phyloP scores from a whole-genome alignment of 2,329 filamentous ascomycete species.

The Nannizzia gypsea region DNA sequence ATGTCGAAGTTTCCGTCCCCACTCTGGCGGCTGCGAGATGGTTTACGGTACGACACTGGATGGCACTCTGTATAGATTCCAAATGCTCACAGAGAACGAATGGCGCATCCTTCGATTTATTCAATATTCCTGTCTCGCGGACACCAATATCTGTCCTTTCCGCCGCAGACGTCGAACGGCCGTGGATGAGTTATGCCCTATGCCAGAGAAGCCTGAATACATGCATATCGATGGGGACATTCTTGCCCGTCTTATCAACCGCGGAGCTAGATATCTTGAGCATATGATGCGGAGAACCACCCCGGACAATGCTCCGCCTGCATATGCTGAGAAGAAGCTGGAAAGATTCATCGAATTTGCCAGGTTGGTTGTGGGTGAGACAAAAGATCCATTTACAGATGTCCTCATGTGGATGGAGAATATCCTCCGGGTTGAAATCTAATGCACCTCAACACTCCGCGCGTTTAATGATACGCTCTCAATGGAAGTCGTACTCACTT shows the following conservation, averaged over 20 bases:
- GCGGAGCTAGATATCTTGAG: conserved; percentile 24
- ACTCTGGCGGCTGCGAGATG: conserved; percentile 15
- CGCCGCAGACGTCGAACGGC: conserved; percentile 22
- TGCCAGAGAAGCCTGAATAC: conserved; percentile 31
- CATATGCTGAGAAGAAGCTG: conserved; percentile 19
- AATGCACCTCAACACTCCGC: conserved; percentile 27
- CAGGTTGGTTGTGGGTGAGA: conserved; percentile 35
- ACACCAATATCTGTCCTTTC: conserved; percentile 41
- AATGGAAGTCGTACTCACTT: background rate
- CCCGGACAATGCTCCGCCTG: background rate
- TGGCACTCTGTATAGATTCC: conserved; percentile 59
- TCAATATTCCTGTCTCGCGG: conserved; percentile 52
- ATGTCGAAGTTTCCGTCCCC: conserved; percentile 6
- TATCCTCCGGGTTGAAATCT: conserved; percentile 19
- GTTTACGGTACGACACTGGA: conserved; percentile 56
- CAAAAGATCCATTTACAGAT: conserved; percentile 18
- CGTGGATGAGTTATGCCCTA: conserved; percentile 29
- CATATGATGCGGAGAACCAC: conserved; percentile 20
- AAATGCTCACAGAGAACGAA: conserved; percentile 48
- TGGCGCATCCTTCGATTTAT: conserved; percentile 62
- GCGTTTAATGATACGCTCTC: background rate
- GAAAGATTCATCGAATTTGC: conserved; percentile 41
- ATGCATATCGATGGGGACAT: conserved; percentile 61
- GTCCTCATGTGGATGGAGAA: conserved; percentile 28
- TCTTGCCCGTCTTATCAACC: conserved; percentile 43